phyloP scores from a whole-genome alignment of 352 stramenopile genomes.

The Pythium aquatile region DNA sequence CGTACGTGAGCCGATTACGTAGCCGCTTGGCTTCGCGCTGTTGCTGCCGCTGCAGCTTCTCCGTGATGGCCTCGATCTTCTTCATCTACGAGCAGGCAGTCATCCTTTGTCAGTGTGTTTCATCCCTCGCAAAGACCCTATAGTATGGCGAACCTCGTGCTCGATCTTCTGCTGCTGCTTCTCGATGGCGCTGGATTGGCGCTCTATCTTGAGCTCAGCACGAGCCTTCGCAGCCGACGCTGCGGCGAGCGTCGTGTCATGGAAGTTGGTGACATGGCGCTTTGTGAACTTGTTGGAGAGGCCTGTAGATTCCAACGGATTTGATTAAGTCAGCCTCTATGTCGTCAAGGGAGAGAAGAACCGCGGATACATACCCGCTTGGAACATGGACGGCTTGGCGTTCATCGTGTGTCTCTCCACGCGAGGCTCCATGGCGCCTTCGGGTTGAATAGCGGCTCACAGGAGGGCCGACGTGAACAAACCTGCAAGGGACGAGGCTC shows the following conservation, averaged over 20 bases:
- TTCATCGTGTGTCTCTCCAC: constrained; percentile 20
- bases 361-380: constrained; percentile 20
- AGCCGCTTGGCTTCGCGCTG: constrained; percentile 65
- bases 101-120: neutral
- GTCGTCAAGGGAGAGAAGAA: too few species aligned
- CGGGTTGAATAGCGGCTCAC: neutral
- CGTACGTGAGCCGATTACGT: constrained; percentile 47
- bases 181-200: constrained; percentile 66
- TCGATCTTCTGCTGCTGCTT: constrained; percentile 83
- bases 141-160: constrained; percentile 37
- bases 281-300: constrained; percentile 86
- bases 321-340: neutral
- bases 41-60: constrained; percentile 64
- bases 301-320: constrained; percentile 26
- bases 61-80: constrained; percentile 71
- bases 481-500: neutral
- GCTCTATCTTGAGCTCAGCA: constrained; percentile 59
- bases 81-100: constrained; percentile 45
- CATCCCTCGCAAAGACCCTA: too few species aligned
- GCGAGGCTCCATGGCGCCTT: constrained; percentile 20
- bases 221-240: constrained; percentile 66
- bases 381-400: constrained; percentile 26
- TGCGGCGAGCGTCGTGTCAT: constrained; percentile 70
- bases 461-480: neutral
- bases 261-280: constrained; percentile 62